Evolutionary conservation across 352 stramenopile species (phyloP).

Genomic region (Pythium pectinolyticum): DNA sequence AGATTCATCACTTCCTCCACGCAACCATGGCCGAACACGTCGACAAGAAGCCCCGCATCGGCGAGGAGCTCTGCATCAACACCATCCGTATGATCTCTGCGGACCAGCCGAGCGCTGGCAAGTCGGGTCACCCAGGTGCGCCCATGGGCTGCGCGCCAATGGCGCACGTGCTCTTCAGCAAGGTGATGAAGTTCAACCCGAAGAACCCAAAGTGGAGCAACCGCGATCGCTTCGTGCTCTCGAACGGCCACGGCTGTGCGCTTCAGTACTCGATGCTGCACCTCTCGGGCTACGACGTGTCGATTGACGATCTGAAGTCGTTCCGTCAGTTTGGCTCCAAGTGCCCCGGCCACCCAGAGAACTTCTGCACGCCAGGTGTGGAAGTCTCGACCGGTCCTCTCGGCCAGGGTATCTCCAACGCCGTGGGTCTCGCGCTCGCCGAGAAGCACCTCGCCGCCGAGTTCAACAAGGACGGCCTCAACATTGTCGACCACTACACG

Average conservation of each 20-base stretch:
- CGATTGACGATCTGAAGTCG: constrained; percentile 96
- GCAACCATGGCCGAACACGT: constrained; percentile 71
- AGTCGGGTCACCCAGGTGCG: constrained; percentile 97
- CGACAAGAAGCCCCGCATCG: constrained; percentile 79
- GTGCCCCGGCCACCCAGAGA: constrained; percentile 98
- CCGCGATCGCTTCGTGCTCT: constrained; percentile 99
- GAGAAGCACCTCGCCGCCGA: constrained; percentile 97
- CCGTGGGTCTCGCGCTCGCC: constrained; percentile 97
- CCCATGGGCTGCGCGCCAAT: constrained; percentile 99
- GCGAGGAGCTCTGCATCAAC: constrained; percentile 95
- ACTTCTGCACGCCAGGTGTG: constrained; percentile 93
- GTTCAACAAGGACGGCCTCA: constrained; percentile 96
- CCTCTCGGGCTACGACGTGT: constrained; percentile 94
- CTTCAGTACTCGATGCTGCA: constrained; percentile 99
- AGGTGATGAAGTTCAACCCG: constrained; percentile 89
- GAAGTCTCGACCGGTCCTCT: constrained; percentile 98
- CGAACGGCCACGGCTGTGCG: constrained; percentile 98
- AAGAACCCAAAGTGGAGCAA: constrained; percentile 91
- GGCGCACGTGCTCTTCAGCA: constrained; percentile 95
- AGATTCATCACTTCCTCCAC: constrained; percentile 1
- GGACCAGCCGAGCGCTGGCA: constrained; percentile 97
- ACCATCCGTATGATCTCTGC: constrained; percentile 96
- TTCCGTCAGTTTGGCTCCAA: constrained; percentile 96
- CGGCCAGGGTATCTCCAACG: constrained; percentile 98
- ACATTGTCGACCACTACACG: constrained; percentile 98